Base-by-base conservation (phyloP, 2,329 filamentous ascomycete species). In the Colletotrichum higginsianum region DNA sequence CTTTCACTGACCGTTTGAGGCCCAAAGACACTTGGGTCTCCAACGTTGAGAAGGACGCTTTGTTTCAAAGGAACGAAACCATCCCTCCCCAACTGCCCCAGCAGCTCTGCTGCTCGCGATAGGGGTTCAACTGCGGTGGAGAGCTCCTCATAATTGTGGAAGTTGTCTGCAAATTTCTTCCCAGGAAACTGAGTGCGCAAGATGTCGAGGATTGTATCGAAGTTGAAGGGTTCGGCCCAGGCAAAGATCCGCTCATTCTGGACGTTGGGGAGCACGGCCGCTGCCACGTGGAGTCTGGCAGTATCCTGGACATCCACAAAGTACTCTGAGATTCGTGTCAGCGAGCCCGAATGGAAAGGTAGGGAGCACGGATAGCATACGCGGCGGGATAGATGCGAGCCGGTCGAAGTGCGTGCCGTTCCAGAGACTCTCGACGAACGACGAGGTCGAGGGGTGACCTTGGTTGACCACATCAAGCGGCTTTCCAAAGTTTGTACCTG, bases 271-370 rank as follows among this genome's bases (percentile, higher is more conserved):
- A 87, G 80, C 0, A 89, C 79, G 8, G 87, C 79, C 0, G 85
- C 88, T 2, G 86, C 84, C 3, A 90, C 80, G 50, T 90, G 88
- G 0, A 91, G 77, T 0, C 84, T 79, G 0, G 87, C 88, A 3
- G 76, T 77, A 62, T 90, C 88, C 16, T 84, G 79, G 0, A 87
- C 83, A 73, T 88, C 80, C 40, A 88, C 79, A 75, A 79, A 84
- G 76, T 84, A 81, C 76, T 81, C 84, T 88, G 35, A 1, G 2
- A 3, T 23, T 7, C 26, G 2, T 26, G 16, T 66, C 16, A 26
- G 53, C 8, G 2, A 16, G 30, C 1, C 23, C 2, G 5, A 7
- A 15, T 23, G 5, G 12, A 4, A 15, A 15, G 7, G 0, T 1
- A 4, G 1, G 3, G 11, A 23, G 2, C 15, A 15, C 9, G 7